A percentile compares a stretch with the other conserved stretches of the same genome.
Conservation (phyloP, 306 rosid genomes). For the Pterocarpus macrocarpus region DNA sequence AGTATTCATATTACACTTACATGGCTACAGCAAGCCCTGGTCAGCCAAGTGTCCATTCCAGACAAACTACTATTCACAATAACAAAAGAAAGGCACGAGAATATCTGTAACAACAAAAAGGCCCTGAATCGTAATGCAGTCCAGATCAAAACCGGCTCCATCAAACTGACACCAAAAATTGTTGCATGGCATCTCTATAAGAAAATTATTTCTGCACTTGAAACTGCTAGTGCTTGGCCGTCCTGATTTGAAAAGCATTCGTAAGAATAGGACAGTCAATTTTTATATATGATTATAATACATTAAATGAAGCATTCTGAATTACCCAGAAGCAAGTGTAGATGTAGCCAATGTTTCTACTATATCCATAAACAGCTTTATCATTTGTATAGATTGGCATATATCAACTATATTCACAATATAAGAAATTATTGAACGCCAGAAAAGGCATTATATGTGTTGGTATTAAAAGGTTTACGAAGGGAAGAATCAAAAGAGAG, state of each 20-base stretch:
- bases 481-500: background rate
- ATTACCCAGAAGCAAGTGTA: background rate
- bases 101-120: background rate
- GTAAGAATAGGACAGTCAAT: background rate
- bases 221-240: constrained; percentile 23
- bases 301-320: constrained; percentile 13
- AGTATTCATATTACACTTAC: background rate
- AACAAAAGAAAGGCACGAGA: background rate
- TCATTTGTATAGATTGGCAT: background rate
- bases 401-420: constrained; percentile 16
- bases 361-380: background rate
- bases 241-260: constrained; percentile 31
- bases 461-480: background rate
- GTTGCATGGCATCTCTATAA: constrained; percentile 7
- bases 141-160: constrained; percentile 18
- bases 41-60: background rate
- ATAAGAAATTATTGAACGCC: background rate
- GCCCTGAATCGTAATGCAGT: background rate
- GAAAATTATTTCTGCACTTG: constrained; percentile 4
- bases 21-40: constrained; percentile 1
- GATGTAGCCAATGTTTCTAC: background rate
- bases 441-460: background rate
- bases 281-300: background rate
- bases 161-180: constrained; percentile 4
- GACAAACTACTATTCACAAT: background rate